Base-by-base conservation (phyloP, 1,284 basidiomycete species). In the Melanopsichium pennsylvanicum region DNA sequence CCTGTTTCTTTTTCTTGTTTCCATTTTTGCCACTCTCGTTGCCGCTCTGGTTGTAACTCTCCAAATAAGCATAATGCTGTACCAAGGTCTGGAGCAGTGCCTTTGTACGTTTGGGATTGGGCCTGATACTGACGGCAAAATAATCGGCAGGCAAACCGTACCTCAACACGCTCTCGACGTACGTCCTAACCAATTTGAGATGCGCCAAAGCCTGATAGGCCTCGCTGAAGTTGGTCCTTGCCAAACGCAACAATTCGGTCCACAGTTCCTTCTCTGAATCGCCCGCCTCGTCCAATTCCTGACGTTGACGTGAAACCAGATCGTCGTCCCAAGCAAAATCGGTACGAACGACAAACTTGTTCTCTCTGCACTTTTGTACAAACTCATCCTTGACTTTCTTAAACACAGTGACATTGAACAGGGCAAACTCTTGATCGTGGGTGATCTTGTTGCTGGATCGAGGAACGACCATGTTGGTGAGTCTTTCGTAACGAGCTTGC, bases 101-200 rank as follows among this genome's bases (percentile, higher is more conserved):
- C 63, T 82, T 78, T 83, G 91, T 90, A 12, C 78, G 56, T 81
- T 95, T 97, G 9, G 90, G 84, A 67, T 97, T 92, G 32, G 95
- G 95, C 13, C 64, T 61, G 75, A 97, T 84, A 35, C 88, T 85
- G 29, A 95, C 83, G 1, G 89, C 92, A 39, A 87, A 85, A 80
- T 96, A 99, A 74, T 93, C 89, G 2, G 95, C 91, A 2, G 96
- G 96, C 25, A 98, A 84, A 61, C 96, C 96, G 80, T 95, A 98
- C 67, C 95, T 87, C 35, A 99, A 86, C 12, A 97, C 94, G 66
- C 92, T 95, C 84, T 99, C 96, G 13, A 96, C 89, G 75, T 93
- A 97, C 10, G 95, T 85, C 22, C 93, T 88, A 19, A 97, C 82
- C 49, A 97, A 87, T 83, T 98, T 97, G 64, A 98, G 85, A 79